Evolutionary conservation across 1,139 yeast species (phyloP).

Genomic region (Debaryomyces sp.): DNA sequence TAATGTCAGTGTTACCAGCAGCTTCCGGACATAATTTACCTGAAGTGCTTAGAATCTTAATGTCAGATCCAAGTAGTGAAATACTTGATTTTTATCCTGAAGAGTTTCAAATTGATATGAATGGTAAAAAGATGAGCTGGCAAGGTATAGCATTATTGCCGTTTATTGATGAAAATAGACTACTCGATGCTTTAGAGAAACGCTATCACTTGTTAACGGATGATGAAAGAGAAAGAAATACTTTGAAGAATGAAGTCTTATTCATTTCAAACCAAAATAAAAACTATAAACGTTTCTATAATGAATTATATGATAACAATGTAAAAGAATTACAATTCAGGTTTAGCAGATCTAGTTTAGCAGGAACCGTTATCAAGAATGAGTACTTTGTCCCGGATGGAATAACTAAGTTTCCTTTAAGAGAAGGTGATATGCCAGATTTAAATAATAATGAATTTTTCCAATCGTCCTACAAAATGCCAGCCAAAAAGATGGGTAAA

Average conservation of each 20-base stretch:
- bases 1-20: conserved; percentile 97
- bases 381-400: conserved; percentile 51
- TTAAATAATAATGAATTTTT: conserved; percentile 59
- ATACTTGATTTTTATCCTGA: conserved; percentile 92
- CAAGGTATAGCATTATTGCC: conserved; percentile 91
- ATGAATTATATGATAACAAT: conserved; percentile 34
- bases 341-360: conserved; percentile 56
- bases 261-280: conserved; percentile 61
- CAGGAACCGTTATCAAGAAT: conserved; percentile 61
- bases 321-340: conserved; percentile 42
- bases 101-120: conserved; percentile 89
- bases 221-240: conserved; percentile 72
- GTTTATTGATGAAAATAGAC: conserved; percentile 81
- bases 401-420: conserved; percentile 60
- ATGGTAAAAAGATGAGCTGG: conserved; percentile 95
- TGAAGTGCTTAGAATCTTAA: conserved; percentile 75
- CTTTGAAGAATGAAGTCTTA: conserved; percentile 62
- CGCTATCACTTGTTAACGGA: conserved; percentile 67
- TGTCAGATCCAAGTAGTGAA: conserved; percentile 80
- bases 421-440: conserved; percentile 57
- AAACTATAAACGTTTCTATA: conserved; percentile 41
- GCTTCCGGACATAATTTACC: conserved; percentile 95
- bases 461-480: conserved; percentile 61
- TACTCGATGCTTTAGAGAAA: conserved; percentile 64
- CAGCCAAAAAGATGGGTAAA: conserved; percentile 57